Evolutionary conservation across 148 eudicot genomes (phyloP).

Genomic region (Mesembryanthemum crystallinum): DNA sequence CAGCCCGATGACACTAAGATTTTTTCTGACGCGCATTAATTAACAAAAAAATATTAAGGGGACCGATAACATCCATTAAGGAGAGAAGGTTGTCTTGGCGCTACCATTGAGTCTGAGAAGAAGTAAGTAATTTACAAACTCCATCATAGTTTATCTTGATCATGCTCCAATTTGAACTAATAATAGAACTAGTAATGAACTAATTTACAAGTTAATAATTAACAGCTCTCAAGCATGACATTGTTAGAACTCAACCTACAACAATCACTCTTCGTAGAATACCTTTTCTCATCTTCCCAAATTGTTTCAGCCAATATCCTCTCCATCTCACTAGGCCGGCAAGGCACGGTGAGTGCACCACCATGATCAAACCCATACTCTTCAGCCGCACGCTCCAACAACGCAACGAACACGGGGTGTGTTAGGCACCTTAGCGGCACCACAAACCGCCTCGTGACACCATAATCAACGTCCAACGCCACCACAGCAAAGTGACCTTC

Average conservation of each 20-base stretch:
- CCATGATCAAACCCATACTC: conserved; percentile 65
- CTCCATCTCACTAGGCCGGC: conserved; percentile 48
- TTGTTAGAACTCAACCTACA: conserved; percentile 8
- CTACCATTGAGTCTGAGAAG: too few relatives aligned
- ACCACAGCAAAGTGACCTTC: conserved; percentile 79
- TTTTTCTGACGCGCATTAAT: too few relatives aligned
- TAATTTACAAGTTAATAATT: too few relatives aligned
- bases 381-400: conserved; percentile 68
- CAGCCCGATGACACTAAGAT: too few relatives aligned
- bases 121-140: too few relatives aligned
- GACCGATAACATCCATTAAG: too few relatives aligned
- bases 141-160: too few relatives aligned
- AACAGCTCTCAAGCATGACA: not conserved
- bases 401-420: conserved; percentile 45
- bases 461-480: conserved; percentile 38
- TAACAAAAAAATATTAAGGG: too few relatives aligned
- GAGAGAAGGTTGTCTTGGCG: too few relatives aligned
- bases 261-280: not conserved
- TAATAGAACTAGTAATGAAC: too few relatives aligned
- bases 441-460: conserved; percentile 38
- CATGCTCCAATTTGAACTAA: too few relatives aligned
- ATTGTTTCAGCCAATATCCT: conserved; percentile 36
- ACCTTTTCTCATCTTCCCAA: not conserved
- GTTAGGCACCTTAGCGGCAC: conserved; percentile 52
- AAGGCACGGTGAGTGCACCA: conserved; percentile 62